Evolutionary conservation across 2,329 filamentous ascomycete species (phyloP), one percentile per base, ranked within the genome.

Genomic region (Aspergillus awamori): DNA sequence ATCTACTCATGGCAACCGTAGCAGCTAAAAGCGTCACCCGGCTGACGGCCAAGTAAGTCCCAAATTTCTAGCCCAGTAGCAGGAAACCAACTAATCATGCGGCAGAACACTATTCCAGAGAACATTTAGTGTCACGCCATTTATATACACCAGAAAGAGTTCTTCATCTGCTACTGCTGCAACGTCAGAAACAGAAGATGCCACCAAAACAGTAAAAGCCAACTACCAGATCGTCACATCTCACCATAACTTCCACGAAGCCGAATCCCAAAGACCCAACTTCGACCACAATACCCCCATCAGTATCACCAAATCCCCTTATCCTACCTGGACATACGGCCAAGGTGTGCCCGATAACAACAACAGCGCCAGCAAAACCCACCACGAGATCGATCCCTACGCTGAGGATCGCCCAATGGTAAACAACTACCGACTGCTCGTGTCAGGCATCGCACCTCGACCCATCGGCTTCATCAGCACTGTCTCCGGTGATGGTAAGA

Each of bases 351-450:
- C 64, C 6, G 53, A 67, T 13, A 63, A 65, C 36, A 54, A 58
- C 10, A 41, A 58, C 11, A 65, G 58, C 28, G 39, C 64, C 10
- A 39, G 47, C 3, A 59, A 63, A 45, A 57, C 59, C 67, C 74
- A 75, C n/a, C 70, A 92, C 65, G 80, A 87, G 70, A 95, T 96
- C 69, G 89, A 96, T 76, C 93, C 93, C 0, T 88, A 93, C 74
- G 87, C 83, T 48, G 77, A 85, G 17, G 89, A 87, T 53, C 85
- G 93, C 0, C 84, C 86, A 0, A 79, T 86, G 0, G 79, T 82
- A 3, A 86, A 85, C 80, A 97, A 97, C 82, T 97, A 97, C 84
- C 96, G 95, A 76, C 85, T 97, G 5, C 83, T 97, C 63, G 95
- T 96, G 75, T 90, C 87, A 8, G 87, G 86, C 63, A 86, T 96